These are phyloP conservation scores for Candida jianshihensis DNA, from an alignment of 805 yeast genomes.

Conservation along the genomic window DNA sequence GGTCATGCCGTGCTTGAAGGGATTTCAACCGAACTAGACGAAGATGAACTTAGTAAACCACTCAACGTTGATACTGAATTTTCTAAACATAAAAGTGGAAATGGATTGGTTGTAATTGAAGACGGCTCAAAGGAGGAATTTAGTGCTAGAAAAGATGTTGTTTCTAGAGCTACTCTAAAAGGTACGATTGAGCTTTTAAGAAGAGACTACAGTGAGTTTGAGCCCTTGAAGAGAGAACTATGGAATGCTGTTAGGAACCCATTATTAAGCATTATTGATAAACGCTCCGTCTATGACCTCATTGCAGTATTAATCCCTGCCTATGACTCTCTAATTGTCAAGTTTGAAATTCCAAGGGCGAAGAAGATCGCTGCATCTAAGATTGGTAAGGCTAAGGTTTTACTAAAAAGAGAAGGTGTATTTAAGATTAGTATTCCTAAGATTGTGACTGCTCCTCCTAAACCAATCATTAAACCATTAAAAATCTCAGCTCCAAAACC, in stretches of 20 bases:
- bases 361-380: constrained; percentile 57
- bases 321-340: constrained; percentile 52
- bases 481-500: constrained; percentile 1
- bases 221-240: constrained; percentile 49
- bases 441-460: constrained; percentile 2
- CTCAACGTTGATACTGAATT: constrained; percentile 6
- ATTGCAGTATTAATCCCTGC: constrained; percentile 62
- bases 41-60: constrained; percentile 44
- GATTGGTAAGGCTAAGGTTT: constrained; percentile 45
- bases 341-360: constrained; percentile 59
- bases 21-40: constrained; percentile 49
- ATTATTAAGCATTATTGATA: constrained; percentile 48
- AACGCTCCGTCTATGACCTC: constrained; percentile 56
- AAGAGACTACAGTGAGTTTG: constrained; percentile 45
- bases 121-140: constrained; percentile 39
- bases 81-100: constrained; percentile 24
- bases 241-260: constrained; percentile 70
- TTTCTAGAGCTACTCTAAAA: constrained; percentile 54
- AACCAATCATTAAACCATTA: constrained; percentile 2
- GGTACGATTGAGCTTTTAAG: constrained; percentile 65
- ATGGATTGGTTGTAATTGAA: constrained; percentile 49
- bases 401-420: constrained; percentile 47
- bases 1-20: constrained; percentile 66
- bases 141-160: constrained; percentile 51
- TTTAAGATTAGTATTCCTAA: constrained; percentile 17